phyloP scores from a whole-genome alignment of 106 monocot species.

The Acanthochlamys bracteata region DNA sequence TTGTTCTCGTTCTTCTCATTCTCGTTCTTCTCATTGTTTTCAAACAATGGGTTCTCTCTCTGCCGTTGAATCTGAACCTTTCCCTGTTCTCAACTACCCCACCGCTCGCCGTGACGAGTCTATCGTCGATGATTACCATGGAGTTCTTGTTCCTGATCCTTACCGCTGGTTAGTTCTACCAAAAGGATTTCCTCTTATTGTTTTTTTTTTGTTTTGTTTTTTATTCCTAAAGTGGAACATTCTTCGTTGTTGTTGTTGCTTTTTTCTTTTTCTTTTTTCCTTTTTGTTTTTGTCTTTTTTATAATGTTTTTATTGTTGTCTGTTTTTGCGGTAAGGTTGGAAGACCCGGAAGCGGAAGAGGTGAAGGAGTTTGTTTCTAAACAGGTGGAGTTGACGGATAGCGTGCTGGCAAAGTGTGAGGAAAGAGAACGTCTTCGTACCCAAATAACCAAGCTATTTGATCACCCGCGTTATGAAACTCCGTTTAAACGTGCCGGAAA shows the following conservation, averaged over 20 bases:
- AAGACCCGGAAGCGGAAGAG: slow-evolving; percentile 88
- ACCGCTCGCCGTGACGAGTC: slow-evolving; percentile 73
- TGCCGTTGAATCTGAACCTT: slow-evolving; percentile 3
- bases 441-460: slow-evolving; percentile 48
- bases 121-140: slow-evolving; percentile 72
- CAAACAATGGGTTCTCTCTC: slow-evolving; percentile 55
- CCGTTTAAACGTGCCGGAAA: slow-evolving; percentile 59
- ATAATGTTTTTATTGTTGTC: background rate
- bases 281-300: background rate
- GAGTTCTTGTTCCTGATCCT: slow-evolving; percentile 67
- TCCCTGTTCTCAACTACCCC: slow-evolving; percentile 58
- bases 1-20: background rate
- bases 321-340: slow-evolving; percentile 43
- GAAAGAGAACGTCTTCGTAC: slow-evolving; percentile 38
- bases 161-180: too few relatives aligned
- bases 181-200: too few relatives aligned
- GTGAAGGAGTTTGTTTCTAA: slow-evolving; percentile 69
- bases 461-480: slow-evolving; percentile 58
- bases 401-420: slow-evolving; percentile 44
- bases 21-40: background rate
- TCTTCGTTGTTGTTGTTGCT: too few relatives aligned
- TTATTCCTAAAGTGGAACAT: too few relatives aligned
- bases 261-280: background rate
- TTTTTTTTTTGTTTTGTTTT: too few relatives aligned
- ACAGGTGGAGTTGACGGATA: slow-evolving; percentile 58